Base-by-base conservation (phyloP, 75 land plant species). In the Chamaecyparis obtusa region DNA sequence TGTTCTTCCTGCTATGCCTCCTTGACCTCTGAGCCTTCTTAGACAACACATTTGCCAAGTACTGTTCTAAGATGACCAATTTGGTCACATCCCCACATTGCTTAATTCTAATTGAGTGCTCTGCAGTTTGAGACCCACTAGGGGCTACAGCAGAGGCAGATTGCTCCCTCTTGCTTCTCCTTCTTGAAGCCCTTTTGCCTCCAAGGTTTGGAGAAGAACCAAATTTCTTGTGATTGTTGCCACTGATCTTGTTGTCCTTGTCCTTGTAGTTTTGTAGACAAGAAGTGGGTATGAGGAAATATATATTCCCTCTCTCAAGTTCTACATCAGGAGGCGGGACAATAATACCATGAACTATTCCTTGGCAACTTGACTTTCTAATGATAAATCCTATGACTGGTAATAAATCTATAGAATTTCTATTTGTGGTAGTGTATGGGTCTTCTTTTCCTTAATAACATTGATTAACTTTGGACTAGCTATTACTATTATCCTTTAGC, bases 301-400 rank as follows among this genome's bases (percentile, higher is more conserved):
- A 95, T 51, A 95, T 95, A 88, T 92, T 93, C 30, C 96, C 96
- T 19, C 91, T 85, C 79, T 92, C 89, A 15, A 95, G 93, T 83
- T 91, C 89, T 1, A 94, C 96, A 41, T 90, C 92, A 15, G 96
- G 94, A 2, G 94, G 90, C 48, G 89, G 83, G 84, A 92, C 90
- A 32, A 92, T 75, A 43, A 94, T 92, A 85, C 86, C 56, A n/a
- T 88, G 93, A 57, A 84, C 85, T 19, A 84, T 84, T 32, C 57
- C 71, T 33, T 57, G 85, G 85, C 57, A 49, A 72, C 85, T 57
- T 33, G 57, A 21, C 71, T 84, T 84, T 57, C 85, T 49, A n/a
- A n/a, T n/a, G n/a, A n/a, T n/a, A n/a, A n/a, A n/a, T n/a, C n/a
- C n/a, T n/a, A n/a, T n/a, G n/a, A n/a, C n/a, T n/a, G n/a, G n/a